Evolutionary conservation across 148 eudicot genomes (phyloP).

Genomic region (Rhododendron ferrugineum): DNA sequence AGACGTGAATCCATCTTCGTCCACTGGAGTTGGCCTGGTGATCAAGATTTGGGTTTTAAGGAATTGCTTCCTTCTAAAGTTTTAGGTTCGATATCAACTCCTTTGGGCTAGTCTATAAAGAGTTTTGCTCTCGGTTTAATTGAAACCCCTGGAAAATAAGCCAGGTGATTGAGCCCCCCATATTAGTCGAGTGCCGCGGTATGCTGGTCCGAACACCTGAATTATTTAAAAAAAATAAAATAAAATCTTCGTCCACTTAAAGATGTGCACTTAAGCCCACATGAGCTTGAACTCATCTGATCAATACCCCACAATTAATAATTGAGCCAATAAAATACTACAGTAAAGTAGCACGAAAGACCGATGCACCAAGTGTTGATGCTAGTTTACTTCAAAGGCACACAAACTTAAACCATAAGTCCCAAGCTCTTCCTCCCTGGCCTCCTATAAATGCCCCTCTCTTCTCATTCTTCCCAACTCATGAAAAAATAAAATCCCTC

Average conservation of each 20-base stretch:
- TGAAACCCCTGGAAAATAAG: too few relatives aligned
- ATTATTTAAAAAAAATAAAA: neutral
- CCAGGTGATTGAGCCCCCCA: too few relatives aligned
- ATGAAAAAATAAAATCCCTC: conserved; percentile 1
- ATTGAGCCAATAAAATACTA: neutral
- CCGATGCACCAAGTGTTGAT: conserved; percentile 10
- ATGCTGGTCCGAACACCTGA: too few relatives aligned
- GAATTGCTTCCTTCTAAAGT: too few relatives aligned
- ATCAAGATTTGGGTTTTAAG: neutral
- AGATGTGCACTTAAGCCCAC: neutral
- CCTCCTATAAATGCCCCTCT: conserved; percentile 12
- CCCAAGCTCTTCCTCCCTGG: neutral
- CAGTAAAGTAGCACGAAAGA: neutral
- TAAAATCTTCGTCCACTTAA: neutral
- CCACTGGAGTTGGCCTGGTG: too few relatives aligned
- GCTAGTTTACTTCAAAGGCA: neutral
- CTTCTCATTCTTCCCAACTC: neutral
- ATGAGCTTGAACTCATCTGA: neutral
- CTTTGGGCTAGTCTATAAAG: neutral
- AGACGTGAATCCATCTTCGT: too few relatives aligned
- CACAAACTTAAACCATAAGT: neutral
- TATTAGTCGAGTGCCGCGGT: too few relatives aligned
- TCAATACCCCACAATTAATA: neutral
- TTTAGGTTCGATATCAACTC: too few relatives aligned
- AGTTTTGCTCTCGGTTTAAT: too few relatives aligned